phyloP scores from a whole-genome alignment of 164 flowering plant species.

The Dillenia suffruticosa region DNA sequence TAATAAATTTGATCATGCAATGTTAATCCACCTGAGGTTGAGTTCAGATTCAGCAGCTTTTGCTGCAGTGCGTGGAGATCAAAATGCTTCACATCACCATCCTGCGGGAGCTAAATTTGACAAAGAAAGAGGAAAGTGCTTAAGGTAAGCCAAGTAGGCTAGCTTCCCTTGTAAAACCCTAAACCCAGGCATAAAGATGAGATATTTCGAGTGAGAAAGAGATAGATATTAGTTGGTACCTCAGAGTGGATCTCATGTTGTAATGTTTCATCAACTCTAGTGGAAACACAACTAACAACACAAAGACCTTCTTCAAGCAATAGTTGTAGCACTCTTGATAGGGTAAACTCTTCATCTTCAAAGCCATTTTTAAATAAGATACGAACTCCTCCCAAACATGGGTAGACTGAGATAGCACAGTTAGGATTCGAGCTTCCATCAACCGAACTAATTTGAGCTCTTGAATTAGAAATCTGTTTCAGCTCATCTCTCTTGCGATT shows the following conservation, averaged over 20 bases:
- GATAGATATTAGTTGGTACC: constrained; percentile 19
- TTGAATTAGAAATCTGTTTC: constrained; percentile 3
- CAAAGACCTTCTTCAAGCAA: constrained; percentile 32
- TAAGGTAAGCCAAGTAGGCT: background rate
- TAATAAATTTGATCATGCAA: background rate
- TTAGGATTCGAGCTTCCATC: constrained; percentile 6
- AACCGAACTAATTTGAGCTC: background rate
- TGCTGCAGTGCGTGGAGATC: constrained; percentile 21
- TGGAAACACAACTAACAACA: constrained; percentile 29
- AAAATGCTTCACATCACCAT: constrained; percentile 3
- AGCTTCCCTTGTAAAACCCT: background rate
- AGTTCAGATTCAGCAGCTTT: constrained; percentile 4
- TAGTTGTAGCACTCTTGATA: constrained; percentile 29
- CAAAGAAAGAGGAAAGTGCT: background rate
- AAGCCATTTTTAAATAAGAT: constrained; percentile 16
- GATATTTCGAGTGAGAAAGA: background rate
- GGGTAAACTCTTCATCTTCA: constrained; percentile 11
- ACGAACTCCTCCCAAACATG: constrained; percentile 32
- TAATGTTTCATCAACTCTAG: constrained; percentile 22
- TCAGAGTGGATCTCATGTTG: constrained; percentile 33
- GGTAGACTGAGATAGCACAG: constrained; percentile 13
- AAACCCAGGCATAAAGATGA: background rate
- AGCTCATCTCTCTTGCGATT: constrained; percentile 27
- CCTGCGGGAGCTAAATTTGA: constrained; percentile 11
- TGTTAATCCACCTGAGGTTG: background rate